Evolutionary conservation across 2,329 filamentous ascomycete genomes (phyloP), one percentile per base, ranked within the genome.

Genomic region (Cordyceps farinosa): DNA sequence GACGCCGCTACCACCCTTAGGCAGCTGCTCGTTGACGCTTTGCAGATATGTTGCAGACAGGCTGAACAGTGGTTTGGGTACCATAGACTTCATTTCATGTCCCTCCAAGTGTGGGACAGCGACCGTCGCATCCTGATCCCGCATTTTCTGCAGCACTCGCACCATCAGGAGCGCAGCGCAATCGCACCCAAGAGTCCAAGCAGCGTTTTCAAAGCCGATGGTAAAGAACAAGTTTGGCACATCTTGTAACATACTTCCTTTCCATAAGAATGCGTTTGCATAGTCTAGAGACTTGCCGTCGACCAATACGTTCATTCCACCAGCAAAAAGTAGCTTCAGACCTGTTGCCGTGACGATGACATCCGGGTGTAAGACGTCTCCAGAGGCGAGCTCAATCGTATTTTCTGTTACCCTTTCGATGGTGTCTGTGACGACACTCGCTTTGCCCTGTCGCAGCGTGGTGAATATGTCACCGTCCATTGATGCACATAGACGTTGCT

Each of bases 341-440:
- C 87, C 87, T 0, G 87, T 90, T 0, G 87, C 87, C 0, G 86
- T 87, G 58, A 90, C 76, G 65, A 90, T 87, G 62, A 85, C 79
- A 67, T 90, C 87, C 0, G 86, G 81, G 10, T 80, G 70, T 0
- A 89, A 70, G 0, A 65, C 74, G 68, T 76, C 69, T 3, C 81
- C 78, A 2, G 75, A 76, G 8, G 75, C 66, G 29, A 85, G 77
- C 47, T 73, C 69, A 6, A 87, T 77, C 27, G 76, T 74, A 3
- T 72, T 69, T 1, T 74, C 68, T 0, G 81, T 82, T 11, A 83
- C 75, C 0, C 69, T 76, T 40, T 77, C 73, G 65, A 87, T 83
- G 10, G 65, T 67, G 34, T 74, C 81, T 0, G 82, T 84, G 2
- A 78, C 75, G 2, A 84, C 70, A 9, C 73, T 69, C 17, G 69